Percentiles rank a stretch among this genome's conserved stretches.
Evolutionary conservation across 345 rosid genomes (phyloP).

Genomic region (Salix brachista): DNA sequence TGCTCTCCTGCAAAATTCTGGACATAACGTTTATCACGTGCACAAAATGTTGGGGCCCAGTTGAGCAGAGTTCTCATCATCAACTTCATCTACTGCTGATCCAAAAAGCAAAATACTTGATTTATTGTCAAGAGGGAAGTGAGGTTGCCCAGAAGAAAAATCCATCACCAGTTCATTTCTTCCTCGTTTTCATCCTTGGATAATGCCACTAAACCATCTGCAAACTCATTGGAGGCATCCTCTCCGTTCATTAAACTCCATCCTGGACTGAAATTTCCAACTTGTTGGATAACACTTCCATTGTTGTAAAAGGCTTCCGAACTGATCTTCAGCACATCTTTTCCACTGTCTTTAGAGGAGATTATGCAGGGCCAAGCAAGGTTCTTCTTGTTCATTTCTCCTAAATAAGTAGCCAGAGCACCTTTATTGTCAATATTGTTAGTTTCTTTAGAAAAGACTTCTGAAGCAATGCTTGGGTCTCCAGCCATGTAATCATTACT

Average conservation of each 20-base stretch:
- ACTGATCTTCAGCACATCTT: not conserved
- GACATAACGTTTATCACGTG: not conserved
- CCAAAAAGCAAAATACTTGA: not conserved
- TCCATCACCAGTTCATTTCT: conserved; percentile 20
- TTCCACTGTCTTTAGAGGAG: conserved; percentile 14
- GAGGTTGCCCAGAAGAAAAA: not conserved
- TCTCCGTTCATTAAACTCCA: conserved; percentile 28
- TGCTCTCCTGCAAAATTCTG: conserved; percentile 28
- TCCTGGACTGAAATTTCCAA: conserved; percentile 21
- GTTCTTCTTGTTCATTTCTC: conserved; percentile 4
- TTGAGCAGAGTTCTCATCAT: conserved; percentile 12
- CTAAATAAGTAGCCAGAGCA: conserved; percentile 6
- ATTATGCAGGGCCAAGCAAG: conserved; percentile 18
- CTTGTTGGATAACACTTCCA: conserved; percentile 17
- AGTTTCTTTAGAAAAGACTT: conserved; percentile 13
- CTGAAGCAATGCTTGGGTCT: conserved; percentile 2
- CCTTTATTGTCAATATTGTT: conserved; percentile 7
- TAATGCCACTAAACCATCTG: conserved; percentile 9
- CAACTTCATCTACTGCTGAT: not conserved
- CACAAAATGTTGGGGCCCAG: conserved; percentile 13
- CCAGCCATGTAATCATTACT: conserved; percentile 1
- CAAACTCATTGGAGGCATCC: conserved; percentile 27
- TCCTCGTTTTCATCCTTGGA: conserved; percentile 30
- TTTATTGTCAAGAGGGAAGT: too few species aligned
- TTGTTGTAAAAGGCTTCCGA: conserved; percentile 15